Evolutionary conservation across 164 flowering plant species (phyloP), one percentile per base, ranked within the genome.

Genomic region (Vitis rotundifolia): DNA sequence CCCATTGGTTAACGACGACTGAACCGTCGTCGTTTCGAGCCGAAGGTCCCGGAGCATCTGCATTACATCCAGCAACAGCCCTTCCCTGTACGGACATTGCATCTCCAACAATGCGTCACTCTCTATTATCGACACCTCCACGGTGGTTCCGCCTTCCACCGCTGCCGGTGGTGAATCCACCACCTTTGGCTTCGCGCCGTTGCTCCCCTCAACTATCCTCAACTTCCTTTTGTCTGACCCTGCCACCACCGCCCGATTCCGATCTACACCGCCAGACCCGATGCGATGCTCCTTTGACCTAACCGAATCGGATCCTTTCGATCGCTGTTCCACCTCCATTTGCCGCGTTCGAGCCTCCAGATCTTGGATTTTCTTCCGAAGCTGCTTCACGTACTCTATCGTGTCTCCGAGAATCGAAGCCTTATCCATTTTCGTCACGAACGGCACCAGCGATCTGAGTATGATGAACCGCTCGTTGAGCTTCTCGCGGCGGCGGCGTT

Each of bases 341-440:
- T 78, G 84, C 26, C 74, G 71, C 50, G 74, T 70, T n/a, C 77
- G 78, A 0, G 84, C 59, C 76, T 95, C 99, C 5, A 96, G 89
- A 3, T 96, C 98, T 62, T 89, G 93, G 37, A 93, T 85, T 64
- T 76, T 84, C 64, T 72, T 80, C 11, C 92, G 75, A 1, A 96
- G 73, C 64, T 96, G 99, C 78, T 96, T 91, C 51, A 96, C 81
- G 72, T 96, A 96, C 83, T 96, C 99, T 3, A 96, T 93, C 1
- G 99, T 88, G 81, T 96, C 99, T 1, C 97, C 99, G 0, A 96
- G 70, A 14, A 96, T 96, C 3, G 99, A 96, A 4, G 95, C 99
- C 68, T 96, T 96, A 68, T 96, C 99, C 98, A 90, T 96, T 81
- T 93, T 92, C 15, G 96, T 92, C n/a, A 88, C 94, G 64, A 90